phyloP scores from a whole-genome alignment of 140 eudicot genomes.

The Anethum foeniculum region DNA sequence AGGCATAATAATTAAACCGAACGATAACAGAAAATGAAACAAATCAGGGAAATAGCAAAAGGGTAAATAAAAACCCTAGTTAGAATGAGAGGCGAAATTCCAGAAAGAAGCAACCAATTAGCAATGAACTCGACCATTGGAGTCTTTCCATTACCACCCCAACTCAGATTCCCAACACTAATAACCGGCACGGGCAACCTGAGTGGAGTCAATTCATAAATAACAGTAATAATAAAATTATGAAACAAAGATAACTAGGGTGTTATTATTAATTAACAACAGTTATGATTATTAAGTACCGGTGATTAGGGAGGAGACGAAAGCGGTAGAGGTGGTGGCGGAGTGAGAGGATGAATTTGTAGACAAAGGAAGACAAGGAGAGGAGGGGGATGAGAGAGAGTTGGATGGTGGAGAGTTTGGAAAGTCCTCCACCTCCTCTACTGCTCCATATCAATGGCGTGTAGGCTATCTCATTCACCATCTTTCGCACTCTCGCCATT shows the following conservation, averaged over 20 bases:
- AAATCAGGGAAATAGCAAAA: too few relatives aligned
- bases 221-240: too few relatives aligned
- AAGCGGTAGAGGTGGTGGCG: constrained; percentile 50
- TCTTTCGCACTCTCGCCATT: constrained; percentile 54
- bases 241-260: too few relatives aligned
- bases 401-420: constrained; percentile 39
- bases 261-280: too few relatives aligned
- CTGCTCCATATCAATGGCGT: constrained; percentile 20
- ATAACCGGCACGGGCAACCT: constrained; percentile 92
- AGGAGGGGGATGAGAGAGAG: constrained; percentile 63
- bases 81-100: constrained; percentile 77
- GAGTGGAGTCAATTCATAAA: too few relatives aligned
- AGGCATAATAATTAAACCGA: not conserved
- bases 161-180: constrained; percentile 83
- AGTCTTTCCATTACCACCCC: constrained; percentile 99
- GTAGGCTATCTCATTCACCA: constrained; percentile 53
- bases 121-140: constrained; percentile 87
- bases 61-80: constrained; percentile 48
- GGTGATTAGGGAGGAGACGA: constrained; percentile 33
- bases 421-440: constrained; percentile 4
- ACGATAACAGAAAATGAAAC: too few relatives aligned
- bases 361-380: constrained; percentile 48
- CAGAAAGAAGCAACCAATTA: constrained; percentile 34
- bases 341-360: constrained; percentile 38
- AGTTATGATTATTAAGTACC: constrained; percentile 22